A percentile compares a stretch with the other conserved stretches of the same genome.
These are phyloP conservation scores for Pythium grandisporangium DNA, from an alignment of 352 stramenopile species.

Conservation along the genomic window DNA sequence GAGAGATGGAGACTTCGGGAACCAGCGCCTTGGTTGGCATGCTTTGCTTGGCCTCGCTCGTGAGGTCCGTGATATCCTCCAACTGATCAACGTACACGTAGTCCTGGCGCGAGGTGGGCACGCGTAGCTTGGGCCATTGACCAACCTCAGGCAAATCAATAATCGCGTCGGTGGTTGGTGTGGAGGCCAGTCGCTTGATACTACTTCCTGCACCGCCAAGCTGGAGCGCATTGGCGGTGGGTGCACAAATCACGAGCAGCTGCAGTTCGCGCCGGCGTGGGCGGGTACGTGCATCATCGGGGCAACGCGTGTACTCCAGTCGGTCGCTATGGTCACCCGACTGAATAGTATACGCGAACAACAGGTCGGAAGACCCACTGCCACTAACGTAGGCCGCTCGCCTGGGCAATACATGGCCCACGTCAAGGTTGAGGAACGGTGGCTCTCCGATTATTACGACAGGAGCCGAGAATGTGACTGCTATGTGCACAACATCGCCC, in stretches of 20 bases:
- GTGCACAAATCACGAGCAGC: constrained; percentile 42
- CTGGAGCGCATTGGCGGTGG: constrained; percentile 32
- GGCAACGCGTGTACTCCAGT: constrained; percentile 48
- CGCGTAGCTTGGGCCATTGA: constrained; percentile 47
- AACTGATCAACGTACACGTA: constrained; percentile 43
- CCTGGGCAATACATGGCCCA: constrained; percentile 1
- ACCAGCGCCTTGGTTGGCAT: neutral
- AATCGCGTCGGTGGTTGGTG: constrained; percentile 32
- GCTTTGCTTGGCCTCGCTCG: neutral
- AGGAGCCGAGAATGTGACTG: constrained; percentile 35
- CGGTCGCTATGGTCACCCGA: constrained; percentile 40
- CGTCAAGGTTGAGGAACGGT: constrained; percentile 26
- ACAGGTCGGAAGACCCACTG: constrained; percentile 20
- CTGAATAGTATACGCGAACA: constrained; percentile 50
- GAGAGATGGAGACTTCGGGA: constrained; percentile 38
- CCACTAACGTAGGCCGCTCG: constrained; percentile 31
- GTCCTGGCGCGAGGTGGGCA: constrained; percentile 18
- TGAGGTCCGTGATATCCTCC: constrained; percentile 20
- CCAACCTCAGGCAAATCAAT: constrained; percentile 56
- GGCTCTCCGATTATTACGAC: constrained; percentile 35
- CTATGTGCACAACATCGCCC: constrained; percentile 33
- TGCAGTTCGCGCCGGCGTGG: constrained; percentile 22
- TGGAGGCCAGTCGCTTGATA: constrained; percentile 34
- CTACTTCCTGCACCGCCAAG: constrained; percentile 20
- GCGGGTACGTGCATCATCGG: constrained; percentile 16